Evolutionary conservation across 1,284 basidiomycete genomes (phyloP).

Genomic region (Cystobasidiaceae sp.): DNA sequence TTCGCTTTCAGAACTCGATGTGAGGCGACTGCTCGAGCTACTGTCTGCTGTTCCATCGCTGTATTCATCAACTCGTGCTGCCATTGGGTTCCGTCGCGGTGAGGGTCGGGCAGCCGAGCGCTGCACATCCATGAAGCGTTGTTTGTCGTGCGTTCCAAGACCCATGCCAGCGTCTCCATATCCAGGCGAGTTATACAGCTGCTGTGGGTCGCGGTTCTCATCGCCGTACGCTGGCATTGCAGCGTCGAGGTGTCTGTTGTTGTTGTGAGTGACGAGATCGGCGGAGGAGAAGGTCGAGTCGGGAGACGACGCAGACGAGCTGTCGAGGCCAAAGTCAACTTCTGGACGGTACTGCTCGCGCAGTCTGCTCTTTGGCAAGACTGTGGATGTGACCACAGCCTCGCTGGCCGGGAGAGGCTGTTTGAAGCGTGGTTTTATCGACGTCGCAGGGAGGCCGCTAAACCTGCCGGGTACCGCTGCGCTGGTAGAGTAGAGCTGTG

Average conservation of each 20-base stretch:
- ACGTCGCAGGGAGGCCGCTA: background rate
- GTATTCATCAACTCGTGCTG: constrained; percentile 21
- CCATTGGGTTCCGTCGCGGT: background rate
- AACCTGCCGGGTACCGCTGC: background rate
- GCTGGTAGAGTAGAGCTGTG: constrained; percentile 19
- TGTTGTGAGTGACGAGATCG: constrained; percentile 19
- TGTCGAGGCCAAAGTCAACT: constrained; percentile 12
- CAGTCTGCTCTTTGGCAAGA: constrained; percentile 18
- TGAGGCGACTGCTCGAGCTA: background rate
- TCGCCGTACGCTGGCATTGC: background rate
- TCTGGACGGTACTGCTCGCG: constrained; percentile 18
- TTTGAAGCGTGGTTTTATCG: background rate
- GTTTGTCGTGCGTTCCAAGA: constrained; percentile 13
- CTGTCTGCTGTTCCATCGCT: constrained; percentile 17
- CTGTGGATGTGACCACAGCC: constrained; percentile 14
- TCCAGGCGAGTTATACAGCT: constrained; percentile 8
- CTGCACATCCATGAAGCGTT: constrained; percentile 18
- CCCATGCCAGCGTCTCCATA: constrained; percentile 24
- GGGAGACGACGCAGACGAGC: background rate
- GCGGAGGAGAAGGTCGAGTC: constrained; percentile 25
- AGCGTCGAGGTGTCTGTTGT: background rate
- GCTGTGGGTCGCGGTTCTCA: background rate
- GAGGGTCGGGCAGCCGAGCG: background rate
- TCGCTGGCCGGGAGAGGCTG: constrained; percentile 2
- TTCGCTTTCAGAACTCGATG: constrained; percentile 5